phyloP scores from a whole-genome alignment of 495 filamentous ascomycete genomes.

The Rhizodiscina lignyota region DNA sequence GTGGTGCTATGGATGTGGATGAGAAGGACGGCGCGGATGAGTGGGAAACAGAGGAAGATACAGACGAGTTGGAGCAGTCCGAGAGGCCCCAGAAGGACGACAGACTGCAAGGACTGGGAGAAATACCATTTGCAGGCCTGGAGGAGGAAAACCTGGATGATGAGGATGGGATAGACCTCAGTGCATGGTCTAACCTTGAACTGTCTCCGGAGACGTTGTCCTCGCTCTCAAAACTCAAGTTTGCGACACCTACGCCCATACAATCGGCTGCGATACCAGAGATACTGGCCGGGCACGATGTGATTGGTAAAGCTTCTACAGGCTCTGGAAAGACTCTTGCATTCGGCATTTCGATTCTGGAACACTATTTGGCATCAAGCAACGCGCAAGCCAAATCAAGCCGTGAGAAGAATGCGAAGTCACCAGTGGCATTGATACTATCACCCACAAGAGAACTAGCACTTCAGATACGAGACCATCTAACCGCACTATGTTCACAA shows the following conservation, averaged over 20 bases:
- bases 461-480: constrained; percentile 71
- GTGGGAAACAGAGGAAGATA: constrained; percentile 12
- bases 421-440: constrained; percentile 70
- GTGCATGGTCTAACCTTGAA: constrained; percentile 56
- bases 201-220: constrained; percentile 52
- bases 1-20: constrained; percentile 14
- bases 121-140: constrained; percentile 5
- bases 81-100: constrained; percentile 7
- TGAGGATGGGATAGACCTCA: constrained; percentile 34
- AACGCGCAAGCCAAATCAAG: constrained; percentile 19
- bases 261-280: constrained; percentile 63
- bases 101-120: background rate
- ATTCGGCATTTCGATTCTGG: constrained; percentile 64
- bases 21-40: constrained; percentile 3
- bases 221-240: constrained; percentile 62
- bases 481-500: constrained; percentile 48
- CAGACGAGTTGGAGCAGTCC: no score
- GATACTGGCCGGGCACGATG: constrained; percentile 54
- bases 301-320: constrained; percentile 68
- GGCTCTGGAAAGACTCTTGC: constrained; percentile 76
- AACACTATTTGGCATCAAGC: constrained; percentile 35
- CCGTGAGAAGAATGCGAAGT: constrained; percentile 16
- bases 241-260: constrained; percentile 64
- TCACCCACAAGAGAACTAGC: constrained; percentile 88
- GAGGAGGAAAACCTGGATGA: constrained; percentile 11